These are phyloP conservation scores for Tetraselmis chui DNA, from an alignment of 139 green algal species.

Conservation along the genomic window DNA sequence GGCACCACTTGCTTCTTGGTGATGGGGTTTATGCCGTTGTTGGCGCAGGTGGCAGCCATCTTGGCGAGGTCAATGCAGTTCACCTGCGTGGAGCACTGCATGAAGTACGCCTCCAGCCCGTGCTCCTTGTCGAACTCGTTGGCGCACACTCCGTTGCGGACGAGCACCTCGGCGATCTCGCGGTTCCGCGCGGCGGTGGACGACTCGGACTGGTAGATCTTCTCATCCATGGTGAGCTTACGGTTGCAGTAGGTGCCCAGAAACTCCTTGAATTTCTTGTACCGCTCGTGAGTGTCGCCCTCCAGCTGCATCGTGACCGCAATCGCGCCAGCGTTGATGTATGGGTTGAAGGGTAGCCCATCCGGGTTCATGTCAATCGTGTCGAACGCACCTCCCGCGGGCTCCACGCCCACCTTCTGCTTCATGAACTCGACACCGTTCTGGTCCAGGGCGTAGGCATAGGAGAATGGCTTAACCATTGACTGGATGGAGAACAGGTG, in stretches of 20 bases:
- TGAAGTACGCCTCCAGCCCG: background rate
- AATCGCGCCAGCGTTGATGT: background rate
- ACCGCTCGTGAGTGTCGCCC: background rate
- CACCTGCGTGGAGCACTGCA: background rate
- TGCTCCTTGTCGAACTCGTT: background rate
- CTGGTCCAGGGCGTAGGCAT: background rate
- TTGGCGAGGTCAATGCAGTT: background rate
- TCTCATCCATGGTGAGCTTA: background rate
- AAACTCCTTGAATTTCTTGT: background rate
- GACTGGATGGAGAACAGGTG: background rate
- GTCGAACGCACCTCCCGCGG: background rate
- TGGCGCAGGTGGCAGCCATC: background rate
- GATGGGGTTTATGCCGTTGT: background rate
- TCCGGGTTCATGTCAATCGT: background rate
- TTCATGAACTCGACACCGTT: background rate
- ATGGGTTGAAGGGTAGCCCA: background rate
- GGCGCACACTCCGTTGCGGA: background rate
- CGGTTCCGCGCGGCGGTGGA: background rate
- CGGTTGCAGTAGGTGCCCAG: background rate
- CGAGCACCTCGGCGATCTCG: background rate
- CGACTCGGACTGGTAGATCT: background rate
- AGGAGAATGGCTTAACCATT: background rate
- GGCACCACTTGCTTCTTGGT: background rate
- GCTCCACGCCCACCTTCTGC: background rate
- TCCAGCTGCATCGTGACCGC: background rate